A percentile compares a stretch with the other conserved stretches of the same genome.
phyloP scores from a whole-genome alignment of 345 rosid genomes.

The Kernera saxatilis region DNA sequence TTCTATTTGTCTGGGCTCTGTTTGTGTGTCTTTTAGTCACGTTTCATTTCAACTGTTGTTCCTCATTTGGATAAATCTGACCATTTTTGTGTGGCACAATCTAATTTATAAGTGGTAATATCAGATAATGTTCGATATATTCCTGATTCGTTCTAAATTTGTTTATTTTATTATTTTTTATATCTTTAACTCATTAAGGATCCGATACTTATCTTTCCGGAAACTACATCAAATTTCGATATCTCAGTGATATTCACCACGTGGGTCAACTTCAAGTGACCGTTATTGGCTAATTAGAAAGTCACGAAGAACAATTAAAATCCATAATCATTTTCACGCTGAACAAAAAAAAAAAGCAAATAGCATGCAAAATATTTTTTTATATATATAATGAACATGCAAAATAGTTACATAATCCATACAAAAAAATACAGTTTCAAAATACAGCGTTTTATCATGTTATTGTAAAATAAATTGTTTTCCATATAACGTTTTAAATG shows the following conservation, averaged over 20 bases:
- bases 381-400: no score
- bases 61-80: neutral
- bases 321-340: neutral
- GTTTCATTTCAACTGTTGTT: neutral
- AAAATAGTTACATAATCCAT: no score
- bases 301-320: neutral
- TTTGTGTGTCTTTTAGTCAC: neutral
- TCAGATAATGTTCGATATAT: constrained; percentile 5
- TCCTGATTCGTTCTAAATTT: neutral
- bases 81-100: neutral
- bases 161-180: neutral
- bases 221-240: neutral
- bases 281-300: neutral
- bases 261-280: neutral
- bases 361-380: neutral
- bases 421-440: no score
- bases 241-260: neutral
- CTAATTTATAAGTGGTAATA: neutral
- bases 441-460: no score
- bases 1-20: neutral
- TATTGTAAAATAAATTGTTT: no score
- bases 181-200: neutral
- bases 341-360: neutral
- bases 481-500: no score
- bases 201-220: neutral